These are phyloP conservation scores for Trichopus zeylanicus DNA, from an alignment of 116 monocot species.

Conservation along the genomic window DNA sequence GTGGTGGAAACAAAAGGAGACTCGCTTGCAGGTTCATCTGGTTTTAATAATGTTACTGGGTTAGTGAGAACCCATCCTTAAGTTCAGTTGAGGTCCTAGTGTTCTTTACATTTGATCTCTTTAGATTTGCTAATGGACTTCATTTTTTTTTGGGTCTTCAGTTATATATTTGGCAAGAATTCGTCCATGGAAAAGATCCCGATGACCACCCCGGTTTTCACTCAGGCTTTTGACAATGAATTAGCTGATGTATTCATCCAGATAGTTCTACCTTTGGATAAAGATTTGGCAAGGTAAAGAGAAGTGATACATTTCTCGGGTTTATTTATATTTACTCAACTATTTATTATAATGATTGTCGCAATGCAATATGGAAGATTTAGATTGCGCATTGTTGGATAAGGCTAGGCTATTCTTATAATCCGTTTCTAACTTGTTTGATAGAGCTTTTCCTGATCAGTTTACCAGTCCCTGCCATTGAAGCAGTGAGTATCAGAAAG, in stretches of 20 bases:
- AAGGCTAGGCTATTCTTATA: not conserved
- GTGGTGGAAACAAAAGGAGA: slow-evolving; percentile 74
- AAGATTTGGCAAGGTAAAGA: slow-evolving; percentile 49
- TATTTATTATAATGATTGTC: not conserved
- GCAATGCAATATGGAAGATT: not conserved
- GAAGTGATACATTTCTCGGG: not conserved
- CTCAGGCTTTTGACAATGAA: slow-evolving; percentile 41
- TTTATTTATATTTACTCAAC: not conserved
- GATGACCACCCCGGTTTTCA: slow-evolving; percentile 89
- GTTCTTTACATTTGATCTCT: too few species aligned
- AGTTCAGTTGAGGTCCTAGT: too few species aligned
- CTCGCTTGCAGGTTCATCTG: slow-evolving; percentile 69
- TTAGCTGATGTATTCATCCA: slow-evolving; percentile 67
- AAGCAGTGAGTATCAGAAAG: slow-evolving; percentile 50
- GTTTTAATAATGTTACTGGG: slow-evolving; percentile 85
- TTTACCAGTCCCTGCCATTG: slow-evolving; percentile 48
- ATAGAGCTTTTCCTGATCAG: slow-evolving; percentile 19
- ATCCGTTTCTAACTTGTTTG: not conserved
- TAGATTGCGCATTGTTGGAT: not conserved
- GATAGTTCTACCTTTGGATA: slow-evolving; percentile 64
- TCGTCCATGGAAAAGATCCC: slow-evolving; percentile 70
- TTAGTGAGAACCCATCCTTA: slow-evolving; percentile 10
- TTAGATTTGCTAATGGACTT: not conserved
- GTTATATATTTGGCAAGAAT: slow-evolving; percentile 97
- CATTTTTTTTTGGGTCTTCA: slow-evolving; percentile 16